Evolutionary conservation across 331 rosid species (phyloP), one percentile per base, ranked within the genome.

Genomic region (Dryas integrifolia): DNA sequence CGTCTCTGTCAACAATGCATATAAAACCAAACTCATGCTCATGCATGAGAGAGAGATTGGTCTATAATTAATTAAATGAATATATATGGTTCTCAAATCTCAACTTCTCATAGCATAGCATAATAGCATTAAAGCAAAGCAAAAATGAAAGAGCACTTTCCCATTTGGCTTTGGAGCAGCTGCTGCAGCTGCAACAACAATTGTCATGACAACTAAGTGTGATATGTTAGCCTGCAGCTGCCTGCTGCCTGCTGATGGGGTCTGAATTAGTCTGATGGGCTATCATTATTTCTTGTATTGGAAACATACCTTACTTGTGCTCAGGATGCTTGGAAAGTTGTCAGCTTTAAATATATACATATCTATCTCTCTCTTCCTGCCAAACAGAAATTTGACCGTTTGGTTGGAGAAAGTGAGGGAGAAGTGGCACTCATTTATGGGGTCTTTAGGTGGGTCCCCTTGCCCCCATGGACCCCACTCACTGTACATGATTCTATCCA

Each of bases 281-380:
- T 69, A 89, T 89, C 84, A 85, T 85, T 85, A 82, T 89, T 80
- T 85, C 92, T 88, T 92, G 88, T 79, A 77, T 82, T 82, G 95
- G 95, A 88, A 88, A 90, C 89, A 88, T 90, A 82, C 90, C 85
- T 84, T 82, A 82, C 97, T 87, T 85, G 87, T 78, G 77, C 69
- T 76, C 76, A 65, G 80, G 76, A 80, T 73, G 73, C 85, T 80
- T 84, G 67, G 43, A 85, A 68, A 82, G 82, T 76, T 69, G 85
- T 77, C 78, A 81, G 81, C 87, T 76, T 88, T 90, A 58, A 58
- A 72, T 76, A 63, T 77, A 67, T 80, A 51, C 43, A 44, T 73
- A 43, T 61, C 38, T 64, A 49, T 6, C 24, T 52, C 58, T 8
- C 21, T 9, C 58, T 16, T 18, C 38, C 11, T 43, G 58, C 79